A percentile compares a stretch with the other conserved stretches of the same genome.
Evolutionary conservation across 176 grass and related monocot species (phyloP).

Genomic region (Aegilops longissima): DNA sequence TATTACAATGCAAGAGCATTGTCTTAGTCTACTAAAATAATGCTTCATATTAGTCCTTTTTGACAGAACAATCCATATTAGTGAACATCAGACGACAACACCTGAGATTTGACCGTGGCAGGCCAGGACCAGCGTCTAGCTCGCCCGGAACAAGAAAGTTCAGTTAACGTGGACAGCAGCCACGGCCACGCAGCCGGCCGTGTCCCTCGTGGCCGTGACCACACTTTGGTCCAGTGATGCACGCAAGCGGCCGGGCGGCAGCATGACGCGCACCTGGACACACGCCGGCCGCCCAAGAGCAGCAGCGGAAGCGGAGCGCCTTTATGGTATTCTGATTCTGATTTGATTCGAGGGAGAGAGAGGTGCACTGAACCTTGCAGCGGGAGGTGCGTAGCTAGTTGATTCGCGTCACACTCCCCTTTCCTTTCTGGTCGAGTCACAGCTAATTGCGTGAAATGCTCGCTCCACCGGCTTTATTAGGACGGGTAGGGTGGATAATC

Average conservation of each 20-base stretch:
- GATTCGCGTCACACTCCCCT: background rate
- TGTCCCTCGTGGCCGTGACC: background rate
- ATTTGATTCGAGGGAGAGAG: background rate
- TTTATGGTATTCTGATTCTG: background rate
- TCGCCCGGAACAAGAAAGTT: background rate
- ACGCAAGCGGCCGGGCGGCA: background rate
- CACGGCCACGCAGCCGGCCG: background rate
- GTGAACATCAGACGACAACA: too few relatives aligned
- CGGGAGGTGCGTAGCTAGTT: background rate
- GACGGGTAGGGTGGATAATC: background rate
- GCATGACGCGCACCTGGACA: slow-evolving; percentile 5
- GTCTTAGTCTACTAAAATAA: too few relatives aligned
- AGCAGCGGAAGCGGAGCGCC: background rate
- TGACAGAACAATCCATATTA: too few relatives aligned
- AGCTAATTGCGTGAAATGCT: background rate
- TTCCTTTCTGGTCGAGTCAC: background rate
- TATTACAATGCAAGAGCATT: too few relatives aligned
- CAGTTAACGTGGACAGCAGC: background rate
- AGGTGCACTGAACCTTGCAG: background rate
- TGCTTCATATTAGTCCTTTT: too few relatives aligned
- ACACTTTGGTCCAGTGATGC: background rate
- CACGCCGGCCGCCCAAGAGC: background rate
- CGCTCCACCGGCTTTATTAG: background rate
- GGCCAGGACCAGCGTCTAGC: too few relatives aligned
- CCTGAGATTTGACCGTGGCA: too few relatives aligned